Evolutionary conservation across 2,329 filamentous ascomycete species (phyloP).

Genomic region (Botrytis aclada): DNA sequence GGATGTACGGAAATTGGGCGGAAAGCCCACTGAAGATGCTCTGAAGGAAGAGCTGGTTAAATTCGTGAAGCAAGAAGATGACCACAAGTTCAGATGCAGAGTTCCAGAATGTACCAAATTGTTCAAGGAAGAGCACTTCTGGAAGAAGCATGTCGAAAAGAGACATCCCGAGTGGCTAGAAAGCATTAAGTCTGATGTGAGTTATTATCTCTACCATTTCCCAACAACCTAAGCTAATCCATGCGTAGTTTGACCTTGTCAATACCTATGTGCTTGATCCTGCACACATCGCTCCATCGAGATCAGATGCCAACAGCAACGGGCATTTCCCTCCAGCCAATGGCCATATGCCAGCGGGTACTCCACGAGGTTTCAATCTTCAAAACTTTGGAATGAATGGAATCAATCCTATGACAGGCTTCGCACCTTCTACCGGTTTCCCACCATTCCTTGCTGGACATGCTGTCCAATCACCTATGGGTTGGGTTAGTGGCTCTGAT

Average conservation of each 20-base stretch:
- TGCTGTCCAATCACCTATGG: constrained; percentile 41
- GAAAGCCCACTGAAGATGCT: constrained; percentile 80
- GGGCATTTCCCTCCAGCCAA: constrained; percentile 86
- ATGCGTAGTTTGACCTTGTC: constrained; percentile 72
- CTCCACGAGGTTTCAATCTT: constrained; percentile 87
- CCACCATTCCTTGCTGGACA: constrained; percentile 53
- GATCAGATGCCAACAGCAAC: constrained; percentile 92
- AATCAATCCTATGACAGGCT: constrained; percentile 56
- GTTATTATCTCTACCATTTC: constrained; percentile 37
- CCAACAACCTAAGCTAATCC: constrained; percentile 37
- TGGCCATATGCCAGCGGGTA: constrained; percentile 73
- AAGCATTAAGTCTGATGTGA: constrained; percentile 76
- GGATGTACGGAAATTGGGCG: constrained; percentile 86
- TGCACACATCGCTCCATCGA: constrained; percentile 87
- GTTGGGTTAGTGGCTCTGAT: constrained; percentile 49
- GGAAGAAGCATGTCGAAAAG: constrained; percentile 97
- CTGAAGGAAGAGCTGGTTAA: constrained; percentile 82
- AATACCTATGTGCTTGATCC: constrained; percentile 95
- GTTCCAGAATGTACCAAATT: constrained; percentile 94
- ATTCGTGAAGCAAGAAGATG: constrained; percentile 94
- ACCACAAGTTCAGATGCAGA: constrained; percentile 94
- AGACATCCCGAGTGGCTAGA: constrained; percentile 87
- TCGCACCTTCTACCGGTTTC: constrained; percentile 49
- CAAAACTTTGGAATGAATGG: constrained; percentile 63
- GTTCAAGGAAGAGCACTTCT: constrained; percentile 96